A percentile compares a stretch with the other conserved stretches of the same genome.
These are phyloP conservation scores for Dryas octopetala DNA, from an alignment of 306 rosid genomes.

Conservation along the genomic window DNA sequence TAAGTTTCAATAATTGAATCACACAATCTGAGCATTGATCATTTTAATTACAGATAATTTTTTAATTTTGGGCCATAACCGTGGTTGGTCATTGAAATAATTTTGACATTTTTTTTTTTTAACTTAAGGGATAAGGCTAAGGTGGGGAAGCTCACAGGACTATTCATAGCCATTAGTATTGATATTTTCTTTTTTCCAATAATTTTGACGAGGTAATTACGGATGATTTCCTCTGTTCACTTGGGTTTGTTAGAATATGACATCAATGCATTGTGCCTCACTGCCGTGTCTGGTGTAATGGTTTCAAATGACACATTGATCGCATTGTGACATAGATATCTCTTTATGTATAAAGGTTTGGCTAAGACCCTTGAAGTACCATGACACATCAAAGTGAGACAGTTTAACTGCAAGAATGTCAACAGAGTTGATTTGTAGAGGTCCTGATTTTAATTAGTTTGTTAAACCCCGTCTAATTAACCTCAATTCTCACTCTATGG, in stretches of 20 bases:
- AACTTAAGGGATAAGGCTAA: neutral
- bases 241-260: neutral
- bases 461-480: constrained; percentile 5
- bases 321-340: neutral
- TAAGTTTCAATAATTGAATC: too few relatives aligned
- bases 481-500: neutral
- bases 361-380: constrained; percentile 17
- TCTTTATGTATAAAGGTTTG: constrained; percentile 16
- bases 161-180: too few relatives aligned
- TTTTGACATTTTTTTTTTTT: neutral
- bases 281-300: neutral
- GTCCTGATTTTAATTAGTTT: constrained; percentile 20
- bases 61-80: neutral
- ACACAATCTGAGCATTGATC: neutral
- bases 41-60: neutral
- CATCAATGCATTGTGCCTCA: neutral
- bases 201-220: neutral
- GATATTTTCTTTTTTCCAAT: too few relatives aligned
- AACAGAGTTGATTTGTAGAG: constrained; percentile 7
- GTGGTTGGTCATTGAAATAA: neutral
- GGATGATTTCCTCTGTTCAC: neutral
- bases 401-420: constrained; percentile 15
- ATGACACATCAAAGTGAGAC: constrained; percentile 1
- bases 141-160: neutral
- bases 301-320: neutral